phyloP scores from a whole-genome alignment of 306 rosid species.

The Fragaria vesca region DNA sequence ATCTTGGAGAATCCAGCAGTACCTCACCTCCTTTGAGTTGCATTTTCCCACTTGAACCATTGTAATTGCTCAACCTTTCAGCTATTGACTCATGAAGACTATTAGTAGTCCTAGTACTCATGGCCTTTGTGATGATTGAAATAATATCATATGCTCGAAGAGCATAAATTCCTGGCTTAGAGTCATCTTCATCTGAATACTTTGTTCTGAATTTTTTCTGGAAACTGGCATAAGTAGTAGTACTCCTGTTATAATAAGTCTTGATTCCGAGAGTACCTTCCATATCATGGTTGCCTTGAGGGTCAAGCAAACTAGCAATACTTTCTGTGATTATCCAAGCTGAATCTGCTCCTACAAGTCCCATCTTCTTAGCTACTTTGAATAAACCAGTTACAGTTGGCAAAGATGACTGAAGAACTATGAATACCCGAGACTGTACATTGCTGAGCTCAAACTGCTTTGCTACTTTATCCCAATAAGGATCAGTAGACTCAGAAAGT shows the following conservation, averaged over 20 bases:
- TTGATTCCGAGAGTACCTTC: constrained; percentile 66
- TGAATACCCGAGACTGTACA: constrained; percentile 44
- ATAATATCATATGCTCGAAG: constrained; percentile 63
- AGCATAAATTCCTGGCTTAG: constrained; percentile 51
- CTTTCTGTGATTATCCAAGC: constrained; percentile 64
- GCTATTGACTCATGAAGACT: constrained; percentile 17
- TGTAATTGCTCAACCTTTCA: constrained; percentile 31
- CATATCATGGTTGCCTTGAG: constrained; percentile 40
- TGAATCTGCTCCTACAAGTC: constrained; percentile 39
- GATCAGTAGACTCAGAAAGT: constrained; percentile 33
- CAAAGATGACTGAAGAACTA: constrained; percentile 51
- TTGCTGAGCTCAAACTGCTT: constrained; percentile 37
- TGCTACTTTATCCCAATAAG: constrained; percentile 39
- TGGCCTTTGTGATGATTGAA: constrained; percentile 37
- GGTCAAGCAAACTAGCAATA: constrained; percentile 45
- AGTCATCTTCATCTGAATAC: constrained; percentile 43
- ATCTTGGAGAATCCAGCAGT: constrained; percentile 27
- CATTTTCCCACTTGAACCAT: constrained; percentile 64
- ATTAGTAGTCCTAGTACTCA: constrained; percentile 20
- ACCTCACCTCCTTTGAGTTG: constrained; percentile 35
- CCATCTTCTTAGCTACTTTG: constrained; percentile 48
- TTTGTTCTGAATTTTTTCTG: constrained; percentile 19
- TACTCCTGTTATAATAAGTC: constrained; percentile 33
- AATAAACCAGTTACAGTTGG: constrained; percentile 49
- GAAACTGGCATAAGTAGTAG: constrained; percentile 30